Evolutionary conservation across 129 eudicot genomes (phyloP).

Genomic region (Ambrosia trifida): DNA sequence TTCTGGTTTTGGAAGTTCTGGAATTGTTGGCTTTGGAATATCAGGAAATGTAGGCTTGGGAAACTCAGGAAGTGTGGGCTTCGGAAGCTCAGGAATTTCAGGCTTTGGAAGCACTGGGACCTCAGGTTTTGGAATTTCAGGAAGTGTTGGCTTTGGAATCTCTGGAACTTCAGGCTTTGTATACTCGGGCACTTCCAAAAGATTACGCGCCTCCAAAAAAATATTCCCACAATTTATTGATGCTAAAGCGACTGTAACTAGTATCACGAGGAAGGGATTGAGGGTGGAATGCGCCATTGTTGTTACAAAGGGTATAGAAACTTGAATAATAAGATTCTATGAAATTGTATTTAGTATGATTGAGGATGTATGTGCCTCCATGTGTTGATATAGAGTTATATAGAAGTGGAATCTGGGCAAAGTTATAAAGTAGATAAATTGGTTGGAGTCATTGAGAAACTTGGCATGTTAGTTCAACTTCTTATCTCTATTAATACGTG

Average conservation of each 20-base stretch:
- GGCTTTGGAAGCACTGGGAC: conserved; percentile 6
- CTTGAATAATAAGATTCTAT: background rate
- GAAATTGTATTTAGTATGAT: background rate
- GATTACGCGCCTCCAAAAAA: conserved; percentile 20
- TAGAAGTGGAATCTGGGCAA: conserved; percentile 13
- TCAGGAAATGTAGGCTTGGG: conserved; percentile 21
- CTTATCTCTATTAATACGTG: conserved; percentile 4
- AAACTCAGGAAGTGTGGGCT: conserved; percentile 24
- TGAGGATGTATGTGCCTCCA: background rate
- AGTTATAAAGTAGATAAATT: background rate
- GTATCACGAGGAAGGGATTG: conserved; percentile 4
- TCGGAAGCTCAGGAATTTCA: conserved; percentile 26
- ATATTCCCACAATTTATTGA: conserved; percentile 4
- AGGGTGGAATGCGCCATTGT: conserved; percentile 17
- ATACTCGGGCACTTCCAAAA: conserved; percentile 2
- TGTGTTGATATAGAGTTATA: conserved; percentile 18
- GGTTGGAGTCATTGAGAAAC: conserved; percentile 9
- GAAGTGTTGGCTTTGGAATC: background rate
- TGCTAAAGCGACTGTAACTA: conserved; percentile 15
- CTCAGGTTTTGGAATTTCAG: background rate
- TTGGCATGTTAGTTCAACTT: conserved; percentile 24
- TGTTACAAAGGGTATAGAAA: background rate
- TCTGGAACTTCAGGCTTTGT: conserved; percentile 9
- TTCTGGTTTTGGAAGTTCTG: conserved; percentile 25
- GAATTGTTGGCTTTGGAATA: conserved; percentile 20